These are phyloP conservation scores for Ogataea nonfermentans DNA, from an alignment of 805 yeast genomes.

Conservation along the genomic window DNA sequence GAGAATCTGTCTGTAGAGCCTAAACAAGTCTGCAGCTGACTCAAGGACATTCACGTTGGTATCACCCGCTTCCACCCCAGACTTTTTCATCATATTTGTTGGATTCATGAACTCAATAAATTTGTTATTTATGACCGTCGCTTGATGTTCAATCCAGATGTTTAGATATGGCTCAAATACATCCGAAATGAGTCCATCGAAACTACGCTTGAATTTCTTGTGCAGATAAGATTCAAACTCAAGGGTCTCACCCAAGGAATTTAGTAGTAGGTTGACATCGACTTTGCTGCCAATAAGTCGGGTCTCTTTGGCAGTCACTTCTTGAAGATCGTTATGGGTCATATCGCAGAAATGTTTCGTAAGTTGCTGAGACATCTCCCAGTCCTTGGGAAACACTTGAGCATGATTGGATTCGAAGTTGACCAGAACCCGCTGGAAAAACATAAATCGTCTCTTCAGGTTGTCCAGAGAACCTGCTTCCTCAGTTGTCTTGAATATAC, in stretches of 20 bases:
- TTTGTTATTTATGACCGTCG: conserved; percentile 56
- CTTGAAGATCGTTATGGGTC: conserved; percentile 65
- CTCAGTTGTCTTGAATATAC: conserved; percentile 74
- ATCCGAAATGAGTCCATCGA: conserved; percentile 48
- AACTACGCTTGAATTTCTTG: conserved; percentile 52
- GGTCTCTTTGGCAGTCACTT: conserved; percentile 44
- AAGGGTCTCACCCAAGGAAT: conserved; percentile 68
- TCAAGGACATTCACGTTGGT: conserved; percentile 61
- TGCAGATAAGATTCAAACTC: conserved; percentile 80
- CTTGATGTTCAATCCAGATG: conserved; percentile 87
- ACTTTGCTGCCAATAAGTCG: conserved; percentile 34
- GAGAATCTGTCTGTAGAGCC: conserved; percentile 68
- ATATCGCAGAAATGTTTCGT: conserved; percentile 61
- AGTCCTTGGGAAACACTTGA: conserved; percentile 60
- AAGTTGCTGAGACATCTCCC: conserved; percentile 68
- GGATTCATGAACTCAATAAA: conserved; percentile 62
- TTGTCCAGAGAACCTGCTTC: conserved; percentile 96
- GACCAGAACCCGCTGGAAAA: conserved; percentile 68
- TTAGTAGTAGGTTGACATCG: conserved; percentile 64
- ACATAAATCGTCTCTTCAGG: conserved; percentile 74
- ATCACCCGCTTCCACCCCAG: conserved; percentile 31
- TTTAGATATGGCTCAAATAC: conserved; percentile 83
- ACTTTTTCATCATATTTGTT: conserved; percentile 46
- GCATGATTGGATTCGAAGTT: conserved; percentile 51
- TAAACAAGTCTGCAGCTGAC: conserved; percentile 84